Base-by-base conservation (phyloP, 2,329 filamentous ascomycete genomes). In the Coccinonectria pachysandricola region DNA sequence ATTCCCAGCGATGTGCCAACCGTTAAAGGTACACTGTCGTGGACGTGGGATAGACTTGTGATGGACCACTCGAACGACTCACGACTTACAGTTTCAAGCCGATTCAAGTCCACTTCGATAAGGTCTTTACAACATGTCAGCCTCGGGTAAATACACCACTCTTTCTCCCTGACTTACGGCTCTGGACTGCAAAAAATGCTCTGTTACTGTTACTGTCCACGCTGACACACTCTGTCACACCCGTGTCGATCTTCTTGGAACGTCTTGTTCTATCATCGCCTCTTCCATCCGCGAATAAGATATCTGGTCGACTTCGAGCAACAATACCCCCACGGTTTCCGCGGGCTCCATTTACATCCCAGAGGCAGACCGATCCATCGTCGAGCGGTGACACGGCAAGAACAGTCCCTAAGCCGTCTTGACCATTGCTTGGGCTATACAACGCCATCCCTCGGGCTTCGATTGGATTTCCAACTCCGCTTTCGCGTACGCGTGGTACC, bases 301-400 rank as follows among this genome's bases (percentile, higher is more conserved):
- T 62, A 0, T 78, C 79, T 0, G 75, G 62, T 12, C 58, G 58
- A 51, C 80, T 91, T 35, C 68, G 68, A 1, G 70, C 74, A 8
- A 82, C 39, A 16, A 91, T 70, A 3, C 63, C 68, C 2, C 82
- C 80, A 37, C 65, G 68, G 36, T 49, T 62, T 5, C 54, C 55
- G 24, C 58, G 57, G 15, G 64, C 68, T 2, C 68, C 69, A 28
- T 68, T 73, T 26, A 83, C 60, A 46, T 93, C 81, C 86, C 86
- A 95, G 6, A 94, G 56, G 41, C 79, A 83, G n/a, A 95, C 68
- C 26, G 82, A 85, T 0, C 86, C 86, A 48, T 95, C 83, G 31
- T 92, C 84, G 6, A 94, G 60, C 3, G 86, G 84, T 1, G 80
- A 78, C 10, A 93, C 67, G 0, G 83, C 75, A 28, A 77, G 62